Conservation (phyloP, 352 stramenopile genomes). For the Phytophthora meadii region DNA sequence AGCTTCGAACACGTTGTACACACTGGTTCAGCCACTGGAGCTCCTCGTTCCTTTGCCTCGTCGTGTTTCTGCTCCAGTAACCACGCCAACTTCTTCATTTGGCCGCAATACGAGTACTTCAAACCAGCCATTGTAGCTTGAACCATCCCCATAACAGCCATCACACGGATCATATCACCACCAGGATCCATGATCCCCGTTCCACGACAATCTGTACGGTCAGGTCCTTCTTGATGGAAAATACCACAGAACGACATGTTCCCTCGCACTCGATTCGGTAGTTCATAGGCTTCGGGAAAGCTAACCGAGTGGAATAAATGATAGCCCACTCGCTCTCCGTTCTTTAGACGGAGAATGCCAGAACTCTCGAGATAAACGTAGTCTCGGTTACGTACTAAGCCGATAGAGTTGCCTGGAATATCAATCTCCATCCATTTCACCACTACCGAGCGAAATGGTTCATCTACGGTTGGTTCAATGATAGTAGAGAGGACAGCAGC, state of each 20-base stretch:
- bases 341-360: conserved; percentile 10
- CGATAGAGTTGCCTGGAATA: conserved; percentile 7
- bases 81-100: conserved; percentile 47
- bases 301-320: conserved; percentile 27
- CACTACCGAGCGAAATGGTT: conserved; percentile 43
- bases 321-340: conserved; percentile 26
- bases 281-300: conserved; percentile 23
- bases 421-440: conserved; percentile 40
- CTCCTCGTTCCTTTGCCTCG: conserved; percentile 11
- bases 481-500: conserved; percentile 49
- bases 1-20: conserved; percentile 26
- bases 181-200: conserved; percentile 23
- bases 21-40: background rate
- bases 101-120: conserved; percentile 40
- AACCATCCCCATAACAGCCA: conserved; percentile 29
- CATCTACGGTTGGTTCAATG: conserved; percentile 37
- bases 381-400: conserved; percentile 27
- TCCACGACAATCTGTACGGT: conserved; percentile 14
- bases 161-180: conserved; percentile 20
- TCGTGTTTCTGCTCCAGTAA: conserved; percentile 28
- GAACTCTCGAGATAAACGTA: conserved; percentile 25
- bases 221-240: conserved; percentile 26
- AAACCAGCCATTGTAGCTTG: conserved; percentile 28
- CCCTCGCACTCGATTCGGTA: conserved; percentile 30
- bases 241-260: conserved; percentile 49